Base-by-base conservation (phyloP, 352 stramenopile genomes). In the Pythium chondricola region DNA sequence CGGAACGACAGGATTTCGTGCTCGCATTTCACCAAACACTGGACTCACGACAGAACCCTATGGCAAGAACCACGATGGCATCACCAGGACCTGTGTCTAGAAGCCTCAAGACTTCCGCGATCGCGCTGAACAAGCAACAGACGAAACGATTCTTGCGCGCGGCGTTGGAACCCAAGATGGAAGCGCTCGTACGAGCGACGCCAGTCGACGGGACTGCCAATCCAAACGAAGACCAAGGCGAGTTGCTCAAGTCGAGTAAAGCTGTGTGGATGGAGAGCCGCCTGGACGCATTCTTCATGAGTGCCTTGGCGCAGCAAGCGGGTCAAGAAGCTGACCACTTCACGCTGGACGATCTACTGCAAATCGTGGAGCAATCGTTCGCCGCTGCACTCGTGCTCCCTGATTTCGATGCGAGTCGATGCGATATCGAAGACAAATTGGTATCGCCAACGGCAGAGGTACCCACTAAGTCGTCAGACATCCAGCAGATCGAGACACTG, bases 111-210 rank as follows among this genome's bases (percentile, higher is more conserved):
- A 29, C 22, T 21, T 21, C 16, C 16, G 16, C 38, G 6, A 17
- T 26, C 14, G 24, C 33, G 22, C 25, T 61, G 24, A 80, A 62
- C 1, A 74, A 63, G 33, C 63, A 75, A 24, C 63, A 86, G 39
- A 65, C 72, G 6, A 79, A 83, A 53, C 40, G 60, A 0, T 67
- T 86, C 20, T 18, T 86, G 2, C 65, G 69, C 6, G 22, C 48
- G 4, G 61, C 60, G 2, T 77, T 69, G 58, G 57, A 76, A 4
- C 56, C 48, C 2, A 83, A 82, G 20, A 27, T 77, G 20, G 26
- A 53, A 1, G 13, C n/a, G 1, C 21, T 40, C 18, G n/a, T 30
- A 21, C 38, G 21, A n/a, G 11, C 11, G 17, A 33, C 11, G 20
- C n/a, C 45, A 22, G 14, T 8, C 14, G 10, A 22, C 11, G n/a